A percentile compares a stretch with the other conserved stretches of the same genome.
phyloP scores from a whole-genome alignment of 1,284 basidiomycete genomes.

The Ceratobasidium sp. region DNA sequence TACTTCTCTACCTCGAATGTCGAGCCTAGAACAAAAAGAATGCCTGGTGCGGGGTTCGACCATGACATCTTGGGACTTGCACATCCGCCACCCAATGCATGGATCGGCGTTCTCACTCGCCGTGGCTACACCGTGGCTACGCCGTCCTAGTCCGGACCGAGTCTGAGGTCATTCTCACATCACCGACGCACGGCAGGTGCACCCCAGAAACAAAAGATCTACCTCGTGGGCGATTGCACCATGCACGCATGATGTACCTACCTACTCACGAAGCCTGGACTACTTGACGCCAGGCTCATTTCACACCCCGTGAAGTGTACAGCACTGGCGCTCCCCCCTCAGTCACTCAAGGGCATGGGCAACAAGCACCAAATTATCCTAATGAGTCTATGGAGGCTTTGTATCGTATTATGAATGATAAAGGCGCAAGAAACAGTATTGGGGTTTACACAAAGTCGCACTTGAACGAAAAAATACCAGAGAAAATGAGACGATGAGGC shows the following conservation, averaged over 20 bases:
- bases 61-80: too few species aligned
- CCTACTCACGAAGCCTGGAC: not conserved
- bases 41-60: too few species aligned
- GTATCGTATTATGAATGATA: constrained; percentile 3
- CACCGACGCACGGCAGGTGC: too few species aligned
- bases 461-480: constrained; percentile 13
- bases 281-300: constrained; percentile 7
- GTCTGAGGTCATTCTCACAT: not conserved
- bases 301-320: not conserved
- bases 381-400: constrained; percentile 3
- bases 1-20: not conserved
- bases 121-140: constrained; percentile 13
- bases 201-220: not conserved
- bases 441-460: not conserved
- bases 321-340: not conserved
- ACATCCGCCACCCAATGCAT: not conserved
- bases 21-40: not conserved
- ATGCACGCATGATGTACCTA: not conserved
- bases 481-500: constrained; percentile 6
- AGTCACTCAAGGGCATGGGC: not conserved
- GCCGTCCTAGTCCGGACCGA: not conserved
- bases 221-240: not conserved
- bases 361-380: constrained; percentile 15
- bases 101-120: too few species aligned
- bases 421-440: not conserved